Evolutionary conservation across 1,284 basidiomycete species (phyloP).

Genomic region (Chalciporus sp.): DNA sequence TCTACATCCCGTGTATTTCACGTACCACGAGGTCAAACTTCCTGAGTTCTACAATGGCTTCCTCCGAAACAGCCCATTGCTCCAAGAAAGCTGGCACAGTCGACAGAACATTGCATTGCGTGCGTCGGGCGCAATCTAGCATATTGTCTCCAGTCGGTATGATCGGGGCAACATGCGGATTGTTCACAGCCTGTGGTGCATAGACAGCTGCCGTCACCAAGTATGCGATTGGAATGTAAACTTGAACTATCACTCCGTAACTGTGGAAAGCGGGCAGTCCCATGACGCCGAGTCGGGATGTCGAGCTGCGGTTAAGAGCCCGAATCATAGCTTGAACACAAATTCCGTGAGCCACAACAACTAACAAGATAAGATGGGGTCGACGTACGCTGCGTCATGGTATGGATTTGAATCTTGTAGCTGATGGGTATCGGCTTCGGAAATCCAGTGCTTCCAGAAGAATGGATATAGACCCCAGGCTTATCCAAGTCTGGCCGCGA

Average conservation of each 20-base stretch:
- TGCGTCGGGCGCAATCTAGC: constrained; percentile 6
- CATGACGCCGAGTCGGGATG: constrained; percentile 19
- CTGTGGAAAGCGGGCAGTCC: constrained; percentile 20
- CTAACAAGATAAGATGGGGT: too few relatives aligned
- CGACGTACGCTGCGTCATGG: background rate
- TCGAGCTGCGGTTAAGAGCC: background rate
- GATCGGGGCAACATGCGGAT: constrained; percentile 4
- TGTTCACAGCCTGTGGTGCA: constrained; percentile 3
- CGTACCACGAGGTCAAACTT: constrained; percentile 15
- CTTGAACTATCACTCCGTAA: constrained; percentile 4
- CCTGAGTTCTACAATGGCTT: constrained; percentile 7
- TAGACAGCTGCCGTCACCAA: constrained; percentile 5
- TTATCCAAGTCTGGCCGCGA: constrained; percentile 12
- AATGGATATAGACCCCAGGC: constrained; percentile 31
- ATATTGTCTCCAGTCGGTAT: constrained; percentile 22
- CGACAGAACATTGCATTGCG: constrained; percentile 6
- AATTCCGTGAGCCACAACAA: too few relatives aligned
- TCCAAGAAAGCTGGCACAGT: constrained; percentile 19
- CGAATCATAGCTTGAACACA: too few relatives aligned
- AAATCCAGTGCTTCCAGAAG: constrained; percentile 38
- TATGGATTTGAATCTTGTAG: constrained; percentile 11
- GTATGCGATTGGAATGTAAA: constrained; percentile 7
- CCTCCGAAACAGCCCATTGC: constrained; percentile 7
- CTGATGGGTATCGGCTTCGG: constrained; percentile 32
- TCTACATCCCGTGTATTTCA: constrained; percentile 1